Conservation (phyloP, 2,329 filamentous ascomycete species). For the Cytospora piceicola region DNA sequence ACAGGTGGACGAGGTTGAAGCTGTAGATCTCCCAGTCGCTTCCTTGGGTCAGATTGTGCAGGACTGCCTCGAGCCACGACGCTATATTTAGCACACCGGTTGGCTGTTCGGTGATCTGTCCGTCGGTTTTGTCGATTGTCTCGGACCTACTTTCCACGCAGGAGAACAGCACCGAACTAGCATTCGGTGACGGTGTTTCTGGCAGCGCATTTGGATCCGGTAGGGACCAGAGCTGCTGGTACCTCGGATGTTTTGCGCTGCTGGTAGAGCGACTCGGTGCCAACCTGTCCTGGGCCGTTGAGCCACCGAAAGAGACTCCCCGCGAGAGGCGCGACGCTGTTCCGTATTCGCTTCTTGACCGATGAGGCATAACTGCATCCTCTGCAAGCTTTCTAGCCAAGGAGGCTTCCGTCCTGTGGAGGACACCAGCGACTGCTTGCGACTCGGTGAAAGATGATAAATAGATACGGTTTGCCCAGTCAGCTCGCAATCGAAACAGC, state of each 20-base stretch:
- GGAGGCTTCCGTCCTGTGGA: slow-evolving; percentile 67
- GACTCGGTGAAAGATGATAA: slow-evolving; percentile 73
- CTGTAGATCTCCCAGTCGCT: slow-evolving; percentile 92
- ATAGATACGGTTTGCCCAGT: slow-evolving; percentile 77
- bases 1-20: slow-evolving; percentile 83
- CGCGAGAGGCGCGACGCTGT: slow-evolving; percentile 49
- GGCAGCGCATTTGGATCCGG: slow-evolving; percentile 62
- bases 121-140: slow-evolving; percentile 31
- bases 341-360: slow-evolving; percentile 51
- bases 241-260: slow-evolving; percentile 43
- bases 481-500: slow-evolving; percentile 80
- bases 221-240: slow-evolving; percentile 61
- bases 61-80: slow-evolving; percentile 76
- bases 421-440: slow-evolving; percentile 69
- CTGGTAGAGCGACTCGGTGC: slow-evolving; percentile 48
- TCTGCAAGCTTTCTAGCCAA: slow-evolving; percentile 55
- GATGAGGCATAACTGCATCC: slow-evolving; percentile 51
- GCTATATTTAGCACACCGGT: slow-evolving; percentile 60
- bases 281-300: slow-evolving; percentile 48
- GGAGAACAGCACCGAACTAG: slow-evolving; percentile 58
- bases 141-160: slow-evolving; percentile 31
- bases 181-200: slow-evolving; percentile 47
- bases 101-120: slow-evolving; percentile 35
- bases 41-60: slow-evolving; percentile 73
- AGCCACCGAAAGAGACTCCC: slow-evolving; percentile 55